Evolutionary conservation across 2,329 filamentous ascomycete genomes (phyloP), one percentile per base, ranked within the genome.

Genomic region (Fusarium solani-melongenae): DNA sequence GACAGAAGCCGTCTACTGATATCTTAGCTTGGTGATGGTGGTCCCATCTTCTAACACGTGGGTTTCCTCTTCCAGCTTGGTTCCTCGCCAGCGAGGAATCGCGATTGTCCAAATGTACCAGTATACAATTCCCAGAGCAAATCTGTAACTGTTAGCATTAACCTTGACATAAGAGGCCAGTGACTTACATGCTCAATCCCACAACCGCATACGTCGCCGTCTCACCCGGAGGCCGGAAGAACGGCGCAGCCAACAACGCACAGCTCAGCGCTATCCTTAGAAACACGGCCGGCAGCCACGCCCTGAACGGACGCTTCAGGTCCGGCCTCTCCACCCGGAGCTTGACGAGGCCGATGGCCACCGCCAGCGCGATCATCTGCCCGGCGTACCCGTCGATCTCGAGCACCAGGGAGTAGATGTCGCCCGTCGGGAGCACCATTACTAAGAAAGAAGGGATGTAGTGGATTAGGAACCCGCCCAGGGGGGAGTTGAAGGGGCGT

Each of bases 331-430:
- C 88, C 64, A 84, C 85, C 0, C 92, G 87, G 7, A 94, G 83
- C 80, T 89, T 87, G 0, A 93, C 74, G 0, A 93, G 82, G 0
- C 92, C 92, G 9, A 86, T 72, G 0, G 88, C 88, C 0, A 90
- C 83, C 0, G 89, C 88, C 1, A 93, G 78, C 0, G 86, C 86
- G 64, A 91, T 87, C 15, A 93, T 83, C 66, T 92, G 89, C 0
- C 85, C 89, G 0, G 91, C 88, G 72, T 93, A 94, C 0, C 90
- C 91, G 76, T 94, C 92, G 0, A 94, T 89, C 55, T 94, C 91
- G 0, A 93, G 83, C 31, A 94, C 93, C 75, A 94, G 93, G 11
- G 89, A 91, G 80, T 94, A 94, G 0, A 92, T 90, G 55, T 92
- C 88, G 4, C 86, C 85, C 0, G 91, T 90, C 0, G 92, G 91